phyloP scores from a whole-genome alignment of 306 rosid species.

The Alnus glutinosa region DNA sequence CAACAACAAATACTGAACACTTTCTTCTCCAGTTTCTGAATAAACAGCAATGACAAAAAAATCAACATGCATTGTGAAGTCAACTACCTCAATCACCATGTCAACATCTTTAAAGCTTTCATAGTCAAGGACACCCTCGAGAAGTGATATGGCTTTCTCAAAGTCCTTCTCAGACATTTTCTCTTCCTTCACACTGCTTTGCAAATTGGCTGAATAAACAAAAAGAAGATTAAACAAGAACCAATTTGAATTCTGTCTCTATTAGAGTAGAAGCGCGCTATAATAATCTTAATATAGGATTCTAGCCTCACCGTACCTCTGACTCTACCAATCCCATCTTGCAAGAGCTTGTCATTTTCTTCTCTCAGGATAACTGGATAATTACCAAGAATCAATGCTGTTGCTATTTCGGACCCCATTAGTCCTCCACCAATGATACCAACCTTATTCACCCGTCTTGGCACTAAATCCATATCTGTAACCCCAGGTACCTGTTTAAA shows the following conservation, averaged over 20 bases:
- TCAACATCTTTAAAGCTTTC: slow-evolving; percentile 86
- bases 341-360: slow-evolving; percentile 80
- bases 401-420: slow-evolving; percentile 97
- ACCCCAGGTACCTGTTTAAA: slow-evolving; percentile 79
- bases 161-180: slow-evolving; percentile 62
- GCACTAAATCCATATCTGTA: slow-evolving; percentile 78
- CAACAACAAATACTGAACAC: slow-evolving; percentile 20
- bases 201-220: slow-evolving; percentile 20
- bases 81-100: slow-evolving; percentile 89
- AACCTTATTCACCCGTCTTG: slow-evolving; percentile 74
- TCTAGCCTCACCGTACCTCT: slow-evolving; percentile 56
- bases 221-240: not conserved
- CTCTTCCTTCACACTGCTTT: slow-evolving; percentile 85
- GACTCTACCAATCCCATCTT: slow-evolving; percentile 80
- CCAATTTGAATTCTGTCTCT: slow-evolving; percentile 4
- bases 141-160: slow-evolving; percentile 67
- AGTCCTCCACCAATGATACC: slow-evolving; percentile 95
- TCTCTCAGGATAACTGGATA: slow-evolving; percentile 84
- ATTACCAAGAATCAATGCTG: slow-evolving; percentile 72
- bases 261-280: slow-evolving; percentile 21
- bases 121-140: slow-evolving; percentile 72
- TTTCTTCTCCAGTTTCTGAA: slow-evolving; percentile 11
- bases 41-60: slow-evolving; percentile 16
- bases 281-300: not conserved
- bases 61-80: not conserved